Conservation (phyloP, 768 basidiomycete genomes). For the Naganishia onofrii region DNA sequence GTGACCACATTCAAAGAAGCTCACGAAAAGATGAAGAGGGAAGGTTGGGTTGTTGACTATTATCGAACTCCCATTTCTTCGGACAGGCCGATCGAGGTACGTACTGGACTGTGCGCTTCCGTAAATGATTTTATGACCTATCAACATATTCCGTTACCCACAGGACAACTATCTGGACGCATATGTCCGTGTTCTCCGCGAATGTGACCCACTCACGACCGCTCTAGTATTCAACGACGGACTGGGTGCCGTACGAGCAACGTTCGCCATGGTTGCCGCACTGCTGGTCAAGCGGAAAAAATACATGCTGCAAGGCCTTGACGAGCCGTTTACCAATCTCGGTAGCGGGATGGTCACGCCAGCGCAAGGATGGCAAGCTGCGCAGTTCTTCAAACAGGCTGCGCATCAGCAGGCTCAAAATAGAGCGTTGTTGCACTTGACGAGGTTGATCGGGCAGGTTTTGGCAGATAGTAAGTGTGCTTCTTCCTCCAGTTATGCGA, state of each 20-base stretch:
- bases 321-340: constrained; percentile 68
- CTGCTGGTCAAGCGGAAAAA: constrained; percentile 79
- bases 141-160: constrained; percentile 2
- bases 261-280: constrained; percentile 96
- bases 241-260: constrained; percentile 93
- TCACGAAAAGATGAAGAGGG: constrained; percentile 70
- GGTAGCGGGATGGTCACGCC: constrained; percentile 47
- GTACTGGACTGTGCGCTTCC: constrained; percentile 28
- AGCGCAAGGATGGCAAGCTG: constrained; percentile 43
- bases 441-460: constrained; percentile 50
- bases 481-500: constrained; percentile 46
- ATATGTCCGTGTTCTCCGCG: constrained; percentile 75
- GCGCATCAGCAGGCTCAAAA: constrained; percentile 50
- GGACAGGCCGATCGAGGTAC: constrained; percentile 81
- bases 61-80: constrained; percentile 95
- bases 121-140: neutral
- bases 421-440: constrained; percentile 51
- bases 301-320: constrained; percentile 61
- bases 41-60: constrained; percentile 95
- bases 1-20: constrained; percentile 86
- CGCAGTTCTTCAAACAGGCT: constrained; percentile 49
- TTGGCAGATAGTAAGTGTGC: constrained; percentile 35
- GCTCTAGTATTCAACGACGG: constrained; percentile 92
- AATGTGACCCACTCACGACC: constrained; percentile 73
- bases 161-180: constrained; percentile 94